Conservation (phyloP, 1,139 yeast genomes). For the Geotrichum aggregatum region DNA sequence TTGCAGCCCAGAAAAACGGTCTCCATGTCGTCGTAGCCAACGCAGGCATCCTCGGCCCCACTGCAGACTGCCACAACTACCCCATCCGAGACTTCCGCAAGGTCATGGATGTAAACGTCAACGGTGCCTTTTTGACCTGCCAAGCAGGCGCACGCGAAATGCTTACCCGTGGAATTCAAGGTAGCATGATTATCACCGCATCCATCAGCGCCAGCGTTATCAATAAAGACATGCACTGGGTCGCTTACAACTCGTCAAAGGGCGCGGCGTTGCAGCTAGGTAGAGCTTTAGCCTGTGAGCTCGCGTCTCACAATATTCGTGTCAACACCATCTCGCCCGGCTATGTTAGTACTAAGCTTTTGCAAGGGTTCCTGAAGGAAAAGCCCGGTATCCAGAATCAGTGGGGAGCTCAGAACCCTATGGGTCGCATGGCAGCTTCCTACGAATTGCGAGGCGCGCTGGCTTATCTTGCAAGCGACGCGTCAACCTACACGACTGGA, state of each 20-base stretch:
- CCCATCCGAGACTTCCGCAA: constrained; percentile 44
- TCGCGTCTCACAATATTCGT: constrained; percentile 43
- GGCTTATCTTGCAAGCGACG: constrained; percentile 65
- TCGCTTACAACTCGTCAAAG: constrained; percentile 56
- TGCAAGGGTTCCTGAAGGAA: constrained; percentile 26
- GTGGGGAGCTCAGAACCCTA: constrained; percentile 36
- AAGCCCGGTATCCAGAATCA: constrained; percentile 34
- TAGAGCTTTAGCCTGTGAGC: constrained; percentile 51
- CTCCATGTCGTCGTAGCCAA: constrained; percentile 64
- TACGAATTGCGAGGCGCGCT: constrained; percentile 70
- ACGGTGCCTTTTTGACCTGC: constrained; percentile 53
- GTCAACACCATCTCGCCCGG: constrained; percentile 58
- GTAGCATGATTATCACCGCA: constrained; percentile 53
- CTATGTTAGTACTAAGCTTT: constrained; percentile 42
- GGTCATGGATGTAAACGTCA: constrained; percentile 48
- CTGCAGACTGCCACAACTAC: constrained; percentile 44
- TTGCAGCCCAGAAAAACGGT: constrained; percentile 52
- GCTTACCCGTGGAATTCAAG: constrained; percentile 45
- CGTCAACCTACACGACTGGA: constrained; percentile 76
- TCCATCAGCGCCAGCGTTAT: constrained; percentile 56
- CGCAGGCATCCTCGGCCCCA: constrained; percentile 56
- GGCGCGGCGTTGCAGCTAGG: constrained; percentile 56
- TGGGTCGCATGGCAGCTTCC: constrained; percentile 33
- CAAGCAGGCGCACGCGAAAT: constrained; percentile 47
- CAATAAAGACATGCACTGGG: constrained; percentile 53